A percentile compares a stretch with the other conserved stretches of the same genome.
These are phyloP conservation scores for Inga leiocalycina DNA, from an alignment of 306 rosid species.

Conservation along the genomic window DNA sequence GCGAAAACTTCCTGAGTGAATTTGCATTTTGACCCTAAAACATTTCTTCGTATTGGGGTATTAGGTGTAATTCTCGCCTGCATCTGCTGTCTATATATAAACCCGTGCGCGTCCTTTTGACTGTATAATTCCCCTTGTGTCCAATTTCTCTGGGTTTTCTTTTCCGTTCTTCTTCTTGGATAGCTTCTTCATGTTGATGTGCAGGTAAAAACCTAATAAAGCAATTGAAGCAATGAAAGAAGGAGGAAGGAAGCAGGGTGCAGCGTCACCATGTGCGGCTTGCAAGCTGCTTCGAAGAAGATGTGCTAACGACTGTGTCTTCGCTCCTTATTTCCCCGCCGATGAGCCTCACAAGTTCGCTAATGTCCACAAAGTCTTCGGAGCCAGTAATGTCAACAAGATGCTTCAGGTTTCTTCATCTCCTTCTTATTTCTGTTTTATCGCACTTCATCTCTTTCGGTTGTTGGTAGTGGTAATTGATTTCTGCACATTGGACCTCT, in stretches of 20 bases:
- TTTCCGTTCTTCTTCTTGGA: not conserved
- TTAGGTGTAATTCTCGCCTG: not conserved
- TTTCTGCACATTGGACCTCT: not conserved
- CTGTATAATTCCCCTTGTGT: not conserved
- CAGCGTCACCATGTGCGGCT: constrained; percentile 81
- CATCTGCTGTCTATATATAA: not conserved
- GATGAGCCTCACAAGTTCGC: constrained; percentile 84
- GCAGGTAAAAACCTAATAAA: not conserved
- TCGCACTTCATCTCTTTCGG: not conserved
- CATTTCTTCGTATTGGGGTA: not conserved
- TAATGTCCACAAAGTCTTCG: constrained; percentile 84
- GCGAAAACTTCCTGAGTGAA: no score
- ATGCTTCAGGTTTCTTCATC: constrained; percentile 64
- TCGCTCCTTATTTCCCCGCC: constrained; percentile 83
- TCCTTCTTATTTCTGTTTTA: not conserved
- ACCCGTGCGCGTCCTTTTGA: not conserved
- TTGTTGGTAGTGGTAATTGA: not conserved
- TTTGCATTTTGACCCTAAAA: no score
- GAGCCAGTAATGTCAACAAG: constrained; percentile 89
- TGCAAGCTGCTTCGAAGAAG: constrained; percentile 79
- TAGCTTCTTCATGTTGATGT: not conserved
- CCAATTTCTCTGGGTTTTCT: not conserved
- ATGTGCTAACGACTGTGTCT: constrained; percentile 76
- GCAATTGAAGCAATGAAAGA: constrained; percentile 43
- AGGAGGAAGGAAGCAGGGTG: constrained; percentile 57